Evolutionary conservation across 2,329 filamentous ascomycete species (phyloP).

Genomic region (Pyrenochaeta sp.): DNA sequence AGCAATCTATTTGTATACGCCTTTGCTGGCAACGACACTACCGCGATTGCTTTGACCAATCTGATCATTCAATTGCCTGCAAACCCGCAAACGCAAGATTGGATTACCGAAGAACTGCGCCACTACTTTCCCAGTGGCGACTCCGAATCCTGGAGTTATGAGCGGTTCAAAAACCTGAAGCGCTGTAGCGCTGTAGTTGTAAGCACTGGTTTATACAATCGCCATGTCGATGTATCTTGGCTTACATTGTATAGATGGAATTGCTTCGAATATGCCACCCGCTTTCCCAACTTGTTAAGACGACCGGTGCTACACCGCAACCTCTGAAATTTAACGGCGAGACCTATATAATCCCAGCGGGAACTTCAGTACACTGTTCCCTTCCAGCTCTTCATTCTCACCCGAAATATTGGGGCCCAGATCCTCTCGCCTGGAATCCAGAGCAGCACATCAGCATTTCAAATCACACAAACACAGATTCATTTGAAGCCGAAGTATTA

Average conservation of each 20-base stretch:
- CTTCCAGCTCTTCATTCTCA: slow-evolving; percentile 26
- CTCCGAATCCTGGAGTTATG: slow-evolving; percentile 30
- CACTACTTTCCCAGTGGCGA: slow-evolving; percentile 15
- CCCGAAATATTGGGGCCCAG: slow-evolving; percentile 36
- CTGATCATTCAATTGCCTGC: slow-evolving; percentile 56
- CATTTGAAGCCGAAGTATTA: too few relatives aligned
- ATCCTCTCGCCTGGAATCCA: slow-evolving; percentile 2
- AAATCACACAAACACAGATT: neutral
- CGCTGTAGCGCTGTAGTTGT: neutral
- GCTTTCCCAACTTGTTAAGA: slow-evolving; percentile 10
- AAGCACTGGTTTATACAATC: too few relatives aligned
- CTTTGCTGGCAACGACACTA: slow-evolving; percentile 62
- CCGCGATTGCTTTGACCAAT: slow-evolving; percentile 53
- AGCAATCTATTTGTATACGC: slow-evolving; percentile 61
- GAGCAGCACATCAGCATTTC: neutral
- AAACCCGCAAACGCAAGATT: slow-evolving; percentile 57
- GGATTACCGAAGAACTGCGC: slow-evolving; percentile 54
- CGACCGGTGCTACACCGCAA: neutral
- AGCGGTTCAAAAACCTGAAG: neutral
- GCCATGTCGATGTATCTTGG: too few relatives aligned
- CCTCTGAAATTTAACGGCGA: slow-evolving; percentile 3
- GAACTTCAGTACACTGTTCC: slow-evolving; percentile 26
- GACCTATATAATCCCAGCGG: slow-evolving; percentile 14
- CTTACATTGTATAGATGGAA: too few relatives aligned
- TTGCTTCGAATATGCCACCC: slow-evolving; percentile 20